These are phyloP conservation scores for maize (Zea mays) DNA, from an alignment of 176 grass and related monocot species.

Conservation along the genomic window Zm-B73-REFERENCE-NAM-5.0 NC_050105.1:120298001-120298500, in stretches of 20 bases:
- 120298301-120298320: conserved; percentile 32
- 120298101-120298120: neutral
- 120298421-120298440: neutral
- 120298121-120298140: conserved; percentile 35
- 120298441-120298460: neutral
- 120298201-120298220: neutral
- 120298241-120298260: neutral
- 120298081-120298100: conserved; percentile 36
- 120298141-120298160: conserved; percentile 23
- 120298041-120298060: conserved; percentile 37
- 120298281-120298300: conserved; percentile 29
- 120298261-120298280: conserved; percentile 38
- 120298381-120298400: conserved; percentile 28
- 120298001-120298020: neutral
- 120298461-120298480: conserved; percentile 30
- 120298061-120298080: conserved; percentile 26
- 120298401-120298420: neutral
- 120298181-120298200: neutral
- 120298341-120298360: conserved; percentile 42
- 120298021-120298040: neutral
- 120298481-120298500: neutral
- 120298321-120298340: neutral
- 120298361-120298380: conserved; percentile 18
- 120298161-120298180: conserved; percentile 26
- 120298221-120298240: neutral